A percentile compares a stretch with the other conserved stretches of the same genome.
phyloP scores from a whole-genome alignment of 208 protist species.

The Leishmania braziliensis region DNA sequence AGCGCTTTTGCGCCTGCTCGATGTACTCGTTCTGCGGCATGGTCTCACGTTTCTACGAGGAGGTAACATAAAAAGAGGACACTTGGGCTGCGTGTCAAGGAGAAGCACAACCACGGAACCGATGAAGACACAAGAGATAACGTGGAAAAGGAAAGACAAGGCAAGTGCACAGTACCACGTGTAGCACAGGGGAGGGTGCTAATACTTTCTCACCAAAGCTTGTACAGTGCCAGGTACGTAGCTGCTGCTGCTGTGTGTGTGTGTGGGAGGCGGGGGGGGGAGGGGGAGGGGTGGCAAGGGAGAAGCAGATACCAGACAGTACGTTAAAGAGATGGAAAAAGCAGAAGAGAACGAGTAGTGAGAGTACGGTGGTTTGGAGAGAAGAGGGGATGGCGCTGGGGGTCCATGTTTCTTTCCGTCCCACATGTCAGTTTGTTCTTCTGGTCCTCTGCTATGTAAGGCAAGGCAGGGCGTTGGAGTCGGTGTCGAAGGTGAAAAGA shows the following conservation, averaged over 20 bases:
- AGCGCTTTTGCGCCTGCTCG: conserved; percentile 97
- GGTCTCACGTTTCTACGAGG: neutral
- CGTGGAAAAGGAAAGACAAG: neutral
- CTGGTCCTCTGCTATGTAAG: neutral
- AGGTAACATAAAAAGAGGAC: conserved; percentile 15
- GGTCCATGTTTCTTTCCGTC: neutral
- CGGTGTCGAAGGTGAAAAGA: neutral
- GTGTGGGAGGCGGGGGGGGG: neutral
- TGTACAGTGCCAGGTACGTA: neutral
- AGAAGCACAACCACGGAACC: neutral
- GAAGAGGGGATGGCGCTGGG: neutral
- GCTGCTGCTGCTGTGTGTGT: conserved; percentile 4
- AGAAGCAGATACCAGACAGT: neutral
- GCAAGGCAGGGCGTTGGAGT: neutral
- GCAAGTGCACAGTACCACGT: neutral
- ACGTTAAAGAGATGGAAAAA: neutral
- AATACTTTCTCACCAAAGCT: neutral
- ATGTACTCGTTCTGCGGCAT: conserved; percentile 99
- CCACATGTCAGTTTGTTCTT: neutral
- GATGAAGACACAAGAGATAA: neutral
- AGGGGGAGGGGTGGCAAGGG: neutral
- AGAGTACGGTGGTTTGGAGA: neutral
- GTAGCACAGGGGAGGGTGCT: neutral
- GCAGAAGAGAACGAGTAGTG: neutral
- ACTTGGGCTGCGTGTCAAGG: neutral